Conservation (phyloP, 345 rosid species). For the Syzygium jambos region DNA sequence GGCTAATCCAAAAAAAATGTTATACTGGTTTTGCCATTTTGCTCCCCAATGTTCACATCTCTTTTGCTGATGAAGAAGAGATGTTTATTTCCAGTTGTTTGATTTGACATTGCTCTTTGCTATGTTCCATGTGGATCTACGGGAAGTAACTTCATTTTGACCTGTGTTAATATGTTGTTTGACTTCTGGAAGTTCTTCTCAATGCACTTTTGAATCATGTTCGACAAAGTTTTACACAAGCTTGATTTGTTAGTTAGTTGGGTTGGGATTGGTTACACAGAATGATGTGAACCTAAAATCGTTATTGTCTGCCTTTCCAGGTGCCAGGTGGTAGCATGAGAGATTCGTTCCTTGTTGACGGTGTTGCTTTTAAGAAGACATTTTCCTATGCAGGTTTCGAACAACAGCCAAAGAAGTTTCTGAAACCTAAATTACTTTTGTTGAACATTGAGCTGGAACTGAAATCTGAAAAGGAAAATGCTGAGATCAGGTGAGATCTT, state of each 20-base stretch:
- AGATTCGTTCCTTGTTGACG: slow-evolving; percentile 92
- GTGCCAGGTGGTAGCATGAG: slow-evolving; percentile 98
- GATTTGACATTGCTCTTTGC: not conserved
- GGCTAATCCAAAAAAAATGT: not conserved
- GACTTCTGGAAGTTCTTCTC: not conserved
- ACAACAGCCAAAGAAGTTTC: slow-evolving; percentile 94
- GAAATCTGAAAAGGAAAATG: slow-evolving; percentile 99
- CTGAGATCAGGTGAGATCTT: slow-evolving; percentile 74
- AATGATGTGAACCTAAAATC: not conserved
- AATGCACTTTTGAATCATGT: not conserved
- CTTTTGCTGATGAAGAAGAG: not conserved
- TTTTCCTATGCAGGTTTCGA: slow-evolving; percentile 99
- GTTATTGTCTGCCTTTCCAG: slow-evolving; percentile 17
- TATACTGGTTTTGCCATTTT: not conserved
- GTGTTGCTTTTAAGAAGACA: slow-evolving; percentile 99
- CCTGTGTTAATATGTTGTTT: not conserved
- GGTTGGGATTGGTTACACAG: not conserved
- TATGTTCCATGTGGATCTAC: not conserved
- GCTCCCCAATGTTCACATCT: not conserved
- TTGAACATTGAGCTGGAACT: slow-evolving; percentile 90
- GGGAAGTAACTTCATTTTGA: not conserved
- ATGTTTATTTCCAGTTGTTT: not conserved
- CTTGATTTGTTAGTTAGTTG: not conserved
- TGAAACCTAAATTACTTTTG: slow-evolving; percentile 71
- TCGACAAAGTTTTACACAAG: not conserved